A percentile compares a stretch with the other conserved stretches of the same genome.
phyloP scores from a whole-genome alignment of 306 rosid genomes.

The Echinosophora koreensis region DNA sequence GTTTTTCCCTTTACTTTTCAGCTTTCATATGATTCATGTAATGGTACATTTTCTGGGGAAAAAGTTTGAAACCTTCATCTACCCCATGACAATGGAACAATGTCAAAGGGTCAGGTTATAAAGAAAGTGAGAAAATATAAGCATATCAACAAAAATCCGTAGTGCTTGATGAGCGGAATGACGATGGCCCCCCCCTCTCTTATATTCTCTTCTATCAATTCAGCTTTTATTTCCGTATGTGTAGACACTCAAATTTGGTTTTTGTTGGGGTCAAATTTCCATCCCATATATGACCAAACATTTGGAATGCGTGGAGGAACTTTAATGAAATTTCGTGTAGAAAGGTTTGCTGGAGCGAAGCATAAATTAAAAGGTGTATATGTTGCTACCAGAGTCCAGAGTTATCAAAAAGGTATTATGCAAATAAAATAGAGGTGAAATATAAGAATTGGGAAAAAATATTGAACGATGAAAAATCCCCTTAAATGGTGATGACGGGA shows the following conservation, averaged over 20 bases:
- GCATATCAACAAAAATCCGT: not conserved
- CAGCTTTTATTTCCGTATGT: not conserved
- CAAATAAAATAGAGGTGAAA: too few relatives aligned
- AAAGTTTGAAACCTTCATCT: not conserved
- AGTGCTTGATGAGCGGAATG: not conserved
- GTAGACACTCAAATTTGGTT: not conserved
- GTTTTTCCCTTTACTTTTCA: slow-evolving; percentile 39
- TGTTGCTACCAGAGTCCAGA: too few relatives aligned
- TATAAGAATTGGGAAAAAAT: too few relatives aligned
- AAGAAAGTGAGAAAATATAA: slow-evolving; percentile 5
- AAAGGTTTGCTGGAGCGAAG: not conserved
- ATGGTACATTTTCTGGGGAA: slow-evolving; percentile 27
- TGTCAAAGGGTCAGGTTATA: slow-evolving; percentile 14
- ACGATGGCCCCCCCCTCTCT: not conserved
- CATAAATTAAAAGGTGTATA: not conserved
- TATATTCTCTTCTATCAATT: not conserved
- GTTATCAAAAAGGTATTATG: too few relatives aligned
- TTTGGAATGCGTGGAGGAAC: not conserved
- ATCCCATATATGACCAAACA: slow-evolving; percentile 25
- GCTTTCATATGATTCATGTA: slow-evolving; percentile 45
- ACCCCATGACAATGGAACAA: slow-evolving; percentile 17
- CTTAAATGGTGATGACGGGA: too few relatives aligned
- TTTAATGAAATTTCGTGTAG: not conserved
- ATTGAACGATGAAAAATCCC: too few relatives aligned
- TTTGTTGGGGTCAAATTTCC: not conserved